Evolutionary conservation across 306 rosid species (phyloP), one percentile per base, ranked within the genome.

Genomic region (Lotus japonicus): DNA sequence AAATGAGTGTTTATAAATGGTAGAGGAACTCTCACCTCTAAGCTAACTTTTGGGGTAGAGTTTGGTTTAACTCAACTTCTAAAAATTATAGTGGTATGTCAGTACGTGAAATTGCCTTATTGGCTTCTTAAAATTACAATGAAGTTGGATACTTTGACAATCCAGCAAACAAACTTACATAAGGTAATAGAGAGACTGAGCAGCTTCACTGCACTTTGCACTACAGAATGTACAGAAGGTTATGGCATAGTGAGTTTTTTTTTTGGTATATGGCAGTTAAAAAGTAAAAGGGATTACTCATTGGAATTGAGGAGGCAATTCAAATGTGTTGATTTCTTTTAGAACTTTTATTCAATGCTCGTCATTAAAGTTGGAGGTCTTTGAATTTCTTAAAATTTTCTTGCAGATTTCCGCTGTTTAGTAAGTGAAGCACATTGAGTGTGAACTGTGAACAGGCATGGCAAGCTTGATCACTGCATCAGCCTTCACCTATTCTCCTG

Each of bases 381-480:
- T 10, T 39, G 69, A 72, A 35, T 46, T 42, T 57, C 38, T 13
- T 56, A 15, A 43, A 41, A 11, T 46, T 39, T 56, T 77, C 51
- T 64, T 64, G 58, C 58, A 60, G 70, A 58, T 66, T 66, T 61
- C 26, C 51, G 60, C 49, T 52, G 46, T 44, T 56, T 16, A 12
- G 18, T 45, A 78, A 66, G n/a, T 11, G 74, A 51, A 70, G 28
- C 68, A 12, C 36, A 8, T 41, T 45, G 14, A n/a, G 11, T 15
- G 21, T 48, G 28, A 56, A n/a, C 35, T 33, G 71, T 16, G 38
- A 66, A 18, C 26, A 17, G 64, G 66, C 79, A 86, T 88, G 95
- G 89, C 86, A 65, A 73, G 81, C 50, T 53, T 84, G 78, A 71
- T 76, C 26, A 52, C 80, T 67, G 7, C 82, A 54, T 58, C 87